These are phyloP conservation scores for Mycena capillaripes DNA, from an alignment of 768 basidiomycete genomes.

Conservation along the genomic window DNA sequence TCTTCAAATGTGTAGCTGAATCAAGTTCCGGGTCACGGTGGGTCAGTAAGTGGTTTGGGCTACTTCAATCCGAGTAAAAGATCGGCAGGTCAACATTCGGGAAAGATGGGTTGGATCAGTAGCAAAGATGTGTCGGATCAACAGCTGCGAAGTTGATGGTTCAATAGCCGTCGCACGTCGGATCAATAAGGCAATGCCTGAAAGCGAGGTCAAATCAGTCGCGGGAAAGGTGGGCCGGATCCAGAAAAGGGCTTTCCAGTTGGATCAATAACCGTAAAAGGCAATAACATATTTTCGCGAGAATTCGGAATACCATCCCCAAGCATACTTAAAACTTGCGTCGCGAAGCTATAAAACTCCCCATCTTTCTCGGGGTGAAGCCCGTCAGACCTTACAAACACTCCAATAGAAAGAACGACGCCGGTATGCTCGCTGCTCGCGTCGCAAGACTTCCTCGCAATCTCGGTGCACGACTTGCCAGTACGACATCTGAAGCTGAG, in stretches of 20 bases:
- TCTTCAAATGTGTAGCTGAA: not conserved
- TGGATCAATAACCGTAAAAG: not conserved
- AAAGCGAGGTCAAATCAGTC: not conserved
- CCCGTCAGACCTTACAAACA: too few species aligned
- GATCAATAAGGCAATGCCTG: not conserved
- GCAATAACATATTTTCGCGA: too few species aligned
- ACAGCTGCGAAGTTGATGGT: not conserved
- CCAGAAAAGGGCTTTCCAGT: not conserved
- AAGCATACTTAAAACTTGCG: too few species aligned
- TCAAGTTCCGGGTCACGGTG: not conserved
- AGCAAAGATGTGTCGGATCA: not conserved
- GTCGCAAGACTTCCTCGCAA: conserved; percentile 21
- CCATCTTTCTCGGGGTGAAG: too few species aligned
- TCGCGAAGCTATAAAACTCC: too few species aligned
- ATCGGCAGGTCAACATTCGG: not conserved
- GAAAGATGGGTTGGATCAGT: not conserved
- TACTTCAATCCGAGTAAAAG: not conserved
- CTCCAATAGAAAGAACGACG: too few species aligned
- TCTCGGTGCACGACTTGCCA: conserved; percentile 30
- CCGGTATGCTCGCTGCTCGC: conserved; percentile 36
- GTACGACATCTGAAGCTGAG: conserved; percentile 51
- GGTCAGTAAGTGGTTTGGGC: not conserved
- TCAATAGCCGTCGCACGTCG: not conserved
- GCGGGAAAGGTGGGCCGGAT: not conserved
- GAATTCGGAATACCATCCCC: conserved; percentile 1